Evolutionary conservation across 225 moss, liverwort and hornwort species (phyloP).

Genomic region (Pseudisothecium myosuroides): DNA sequence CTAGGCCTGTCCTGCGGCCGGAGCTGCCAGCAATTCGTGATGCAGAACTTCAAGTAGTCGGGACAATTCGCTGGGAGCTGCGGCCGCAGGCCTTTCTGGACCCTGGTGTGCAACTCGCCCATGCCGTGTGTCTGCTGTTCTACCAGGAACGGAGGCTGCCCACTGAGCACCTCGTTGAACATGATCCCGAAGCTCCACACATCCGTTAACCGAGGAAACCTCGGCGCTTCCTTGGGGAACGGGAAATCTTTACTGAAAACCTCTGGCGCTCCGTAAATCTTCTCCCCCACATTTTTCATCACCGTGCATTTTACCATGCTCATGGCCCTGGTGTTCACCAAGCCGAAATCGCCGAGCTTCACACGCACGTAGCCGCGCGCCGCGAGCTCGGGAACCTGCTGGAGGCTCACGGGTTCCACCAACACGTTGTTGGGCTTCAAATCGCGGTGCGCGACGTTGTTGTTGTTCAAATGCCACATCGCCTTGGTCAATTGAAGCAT

Average conservation of each 20-base stretch:
- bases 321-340: background rate
- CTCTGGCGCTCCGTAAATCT: constrained; percentile 4
- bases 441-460: constrained; percentile 7
- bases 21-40: background rate
- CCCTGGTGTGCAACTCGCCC: background rate
- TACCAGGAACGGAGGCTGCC: background rate
- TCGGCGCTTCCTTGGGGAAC: background rate
- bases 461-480: constrained; percentile 23
- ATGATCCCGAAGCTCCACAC: constrained; percentile 36
- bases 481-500: constrained; percentile 37
- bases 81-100: background rate
- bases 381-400: constrained; percentile 1
- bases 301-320: background rate
- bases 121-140: background rate
- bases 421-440: constrained; percentile 10
- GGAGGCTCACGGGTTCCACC: background rate
- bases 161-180: constrained; percentile 1
- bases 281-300: background rate
- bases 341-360: constrained; percentile 34
- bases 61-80: constrained; percentile 3
- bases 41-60: constrained; percentile 5
- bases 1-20: background rate
- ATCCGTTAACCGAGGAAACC: background rate
- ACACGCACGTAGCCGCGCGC: constrained; percentile 10
- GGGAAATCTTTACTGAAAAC: background rate